Evolutionary conservation across 306 rosid species (phyloP), one percentile per base, ranked within the genome.

Genomic region (Prunus mongolica): DNA sequence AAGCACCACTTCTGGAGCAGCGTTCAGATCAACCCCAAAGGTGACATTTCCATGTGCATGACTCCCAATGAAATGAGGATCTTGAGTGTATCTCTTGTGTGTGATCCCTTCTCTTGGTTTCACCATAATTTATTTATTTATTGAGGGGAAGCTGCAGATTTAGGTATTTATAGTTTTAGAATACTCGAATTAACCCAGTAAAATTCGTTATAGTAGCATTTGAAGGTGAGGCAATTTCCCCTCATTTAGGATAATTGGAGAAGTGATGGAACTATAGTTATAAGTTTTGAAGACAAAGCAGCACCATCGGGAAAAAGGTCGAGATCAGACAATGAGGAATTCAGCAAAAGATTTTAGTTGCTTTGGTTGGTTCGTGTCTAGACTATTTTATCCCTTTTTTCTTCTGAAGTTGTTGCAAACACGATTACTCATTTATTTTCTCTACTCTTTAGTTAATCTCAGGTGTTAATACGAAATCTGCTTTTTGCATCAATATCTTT

Each of bases 11-110:
- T 67, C 93, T n/a, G 97, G 89, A 30, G 90, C 88, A 18, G 73
- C 89, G 70, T 70, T 73, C 97, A 12, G 98, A 91, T 72, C 98
- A 86, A 79, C 88, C 92, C 57, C 98, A 92, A 82, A 81, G 97
- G 82, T 95, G 88, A 91, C 65, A 30, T 46, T 2, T 20, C 76
- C 19, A 38, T 74, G 80, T 70, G 52, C 68, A 77, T 78, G 84
- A 69, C 84, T 75, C 82, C 71, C 30, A 25, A 4, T 30, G 32
- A 30, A 30, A 65, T 34, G 52, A 55, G 76, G 82, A 77, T 85
- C 74, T 80, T 16, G 71, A 74, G 76, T 80, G 87, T 81, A 82
- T 72, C 72, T 72, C 84, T 80, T 81, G 81, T 71, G 74, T 81
- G 75, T 60, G 86, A 78, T 69, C 86, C 84, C 79, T 78, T 30